Conservation (phyloP, 2,329 filamentous ascomycete genomes). For the Ceratocystis diversiconidia region DNA sequence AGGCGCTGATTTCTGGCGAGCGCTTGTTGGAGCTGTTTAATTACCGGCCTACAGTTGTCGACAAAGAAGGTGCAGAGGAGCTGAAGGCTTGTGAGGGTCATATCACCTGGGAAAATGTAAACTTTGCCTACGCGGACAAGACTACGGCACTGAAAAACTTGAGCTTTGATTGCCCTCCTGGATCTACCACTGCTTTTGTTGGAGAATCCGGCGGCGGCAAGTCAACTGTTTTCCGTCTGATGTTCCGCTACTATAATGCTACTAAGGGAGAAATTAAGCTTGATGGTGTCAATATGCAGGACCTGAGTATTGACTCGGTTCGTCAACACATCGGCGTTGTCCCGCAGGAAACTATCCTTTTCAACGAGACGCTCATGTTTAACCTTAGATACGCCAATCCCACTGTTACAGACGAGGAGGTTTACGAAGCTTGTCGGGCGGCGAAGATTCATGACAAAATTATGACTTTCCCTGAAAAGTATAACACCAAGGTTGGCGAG, state of each 20-base stretch:
- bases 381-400: slow-evolving; percentile 85
- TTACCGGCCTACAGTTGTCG: slow-evolving; percentile 81
- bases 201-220: slow-evolving; percentile 96
- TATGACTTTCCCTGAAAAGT: slow-evolving; percentile 72
- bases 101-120: slow-evolving; percentile 75
- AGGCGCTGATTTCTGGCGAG: slow-evolving; percentile 94
- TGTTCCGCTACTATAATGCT: slow-evolving; percentile 93
- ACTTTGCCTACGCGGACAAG: slow-evolving; percentile 78
- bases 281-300: slow-evolving; percentile 70
- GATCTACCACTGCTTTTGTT: slow-evolving; percentile 89
- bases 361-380: slow-evolving; percentile 92
- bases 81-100: slow-evolving; percentile 61
- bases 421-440: slow-evolving; percentile 67
- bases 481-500: slow-evolving; percentile 82
- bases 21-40: slow-evolving; percentile 92
- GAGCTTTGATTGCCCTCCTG: slow-evolving; percentile 71
- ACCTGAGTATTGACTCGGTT: slow-evolving; percentile 86
- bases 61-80: slow-evolving; percentile 49
- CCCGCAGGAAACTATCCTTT: slow-evolving; percentile 87
- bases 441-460: slow-evolving; percentile 92
- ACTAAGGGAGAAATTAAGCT: slow-evolving; percentile 66
- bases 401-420: slow-evolving; percentile 62
- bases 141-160: slow-evolving; percentile 74
- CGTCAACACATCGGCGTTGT: slow-evolving; percentile 87
- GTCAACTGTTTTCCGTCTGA: slow-evolving; percentile 85